Evolutionary conservation across 2,329 filamentous ascomycete species (phyloP).

Genomic region (Monilinia vaccinii-corymbosi): DNA sequence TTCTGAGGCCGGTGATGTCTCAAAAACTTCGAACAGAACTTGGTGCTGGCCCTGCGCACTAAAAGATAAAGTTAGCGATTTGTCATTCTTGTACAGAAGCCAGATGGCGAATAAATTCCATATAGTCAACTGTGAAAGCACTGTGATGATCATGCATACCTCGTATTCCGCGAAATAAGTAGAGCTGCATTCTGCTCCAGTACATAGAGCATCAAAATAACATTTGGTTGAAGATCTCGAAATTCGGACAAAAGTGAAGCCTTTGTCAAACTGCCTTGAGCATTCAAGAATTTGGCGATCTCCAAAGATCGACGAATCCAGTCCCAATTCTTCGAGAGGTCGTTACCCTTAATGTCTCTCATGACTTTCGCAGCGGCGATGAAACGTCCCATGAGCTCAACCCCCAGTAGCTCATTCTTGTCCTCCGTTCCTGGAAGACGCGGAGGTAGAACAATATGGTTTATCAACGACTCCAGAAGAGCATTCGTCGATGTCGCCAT

Average conservation of each 20-base stretch:
- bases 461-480: slow-evolving; percentile 15
- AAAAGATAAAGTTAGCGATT: not conserved
- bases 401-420: slow-evolving; percentile 7
- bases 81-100: slow-evolving; percentile 9
- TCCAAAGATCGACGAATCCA: slow-evolving; percentile 13
- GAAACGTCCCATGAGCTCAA: slow-evolving; percentile 8
- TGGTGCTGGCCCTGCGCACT: slow-evolving; percentile 9
- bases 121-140: not conserved
- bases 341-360: not conserved
- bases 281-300: slow-evolving; percentile 11
- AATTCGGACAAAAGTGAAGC: slow-evolving; percentile 26
- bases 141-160: too few species aligned
- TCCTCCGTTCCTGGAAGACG: slow-evolving; percentile 19
- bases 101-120: not conserved
- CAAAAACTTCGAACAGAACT: slow-evolving; percentile 51
- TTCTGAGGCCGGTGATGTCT: slow-evolving; percentile 39
- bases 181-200: slow-evolving; percentile 39
- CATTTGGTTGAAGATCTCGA: slow-evolving; percentile 20
- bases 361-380: slow-evolving; percentile 6
- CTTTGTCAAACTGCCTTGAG: slow-evolving; percentile 15
- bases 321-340: not conserved
- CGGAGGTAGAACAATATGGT: slow-evolving; percentile 19
- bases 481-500: not conserved
- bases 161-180: not conserved
- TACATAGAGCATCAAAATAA: slow-evolving; percentile 37